A percentile compares a stretch with the other conserved stretches of the same genome.
Conservation (phyloP, 176 grass and related monocot genomes). For the Stipa capillata region DNA sequence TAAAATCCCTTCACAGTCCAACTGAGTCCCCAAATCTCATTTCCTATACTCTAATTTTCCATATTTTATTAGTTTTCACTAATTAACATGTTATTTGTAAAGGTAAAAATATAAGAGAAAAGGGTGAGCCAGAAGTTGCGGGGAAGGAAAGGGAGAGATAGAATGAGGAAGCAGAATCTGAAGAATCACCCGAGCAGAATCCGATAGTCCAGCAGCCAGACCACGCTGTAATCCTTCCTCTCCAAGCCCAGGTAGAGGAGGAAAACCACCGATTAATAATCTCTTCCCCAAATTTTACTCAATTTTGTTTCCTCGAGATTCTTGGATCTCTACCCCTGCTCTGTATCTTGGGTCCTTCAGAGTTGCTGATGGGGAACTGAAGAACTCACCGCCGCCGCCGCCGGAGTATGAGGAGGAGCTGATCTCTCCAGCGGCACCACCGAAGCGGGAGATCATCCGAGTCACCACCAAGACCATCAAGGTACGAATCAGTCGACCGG, state of each 20-base stretch:
- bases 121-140: neutral
- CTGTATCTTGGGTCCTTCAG: neutral
- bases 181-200: slow-evolving; percentile 13
- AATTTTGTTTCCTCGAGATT: no score
- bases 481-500: neutral
- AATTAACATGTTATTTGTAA: no score
- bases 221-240: slow-evolving; percentile 47
- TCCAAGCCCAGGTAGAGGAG: slow-evolving; percentile 24
- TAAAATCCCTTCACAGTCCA: no score
- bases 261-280: neutral
- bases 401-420: neutral
- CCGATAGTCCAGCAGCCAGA: slow-evolving; percentile 31
- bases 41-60: no score
- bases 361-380: neutral
- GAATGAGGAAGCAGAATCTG: slow-evolving; percentile 23
- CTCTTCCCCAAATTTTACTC: neutral
- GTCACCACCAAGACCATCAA: no score
- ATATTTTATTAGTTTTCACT: no score
- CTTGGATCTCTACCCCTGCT: neutral
- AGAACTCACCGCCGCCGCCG: neutral
- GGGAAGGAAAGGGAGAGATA: neutral
- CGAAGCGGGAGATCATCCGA: slow-evolving; percentile 18
- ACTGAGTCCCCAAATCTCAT: no score
- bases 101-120: no score
- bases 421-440: neutral